Evolutionary conservation across 2,329 filamentous ascomycete genomes (phyloP).

Genomic region (Emericellopsis atlantica): DNA sequence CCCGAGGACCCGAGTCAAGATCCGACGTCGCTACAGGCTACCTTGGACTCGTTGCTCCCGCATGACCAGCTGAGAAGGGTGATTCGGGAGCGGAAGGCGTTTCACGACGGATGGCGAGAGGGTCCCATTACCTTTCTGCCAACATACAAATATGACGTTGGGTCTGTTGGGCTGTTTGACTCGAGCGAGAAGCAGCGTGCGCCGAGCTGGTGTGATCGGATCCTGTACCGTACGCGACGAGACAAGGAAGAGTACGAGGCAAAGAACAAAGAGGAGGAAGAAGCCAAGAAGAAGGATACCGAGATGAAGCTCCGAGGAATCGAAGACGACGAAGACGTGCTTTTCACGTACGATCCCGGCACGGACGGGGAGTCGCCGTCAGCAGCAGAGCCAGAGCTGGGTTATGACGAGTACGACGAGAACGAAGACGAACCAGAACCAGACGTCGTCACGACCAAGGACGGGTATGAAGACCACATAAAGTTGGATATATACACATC

Average conservation of each 20-base stretch:
- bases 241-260: constrained; percentile 56
- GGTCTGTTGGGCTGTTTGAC: constrained; percentile 86
- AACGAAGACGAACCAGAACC: constrained; percentile 30
- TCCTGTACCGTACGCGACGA: constrained; percentile 68
- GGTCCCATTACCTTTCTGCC: constrained; percentile 80
- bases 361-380: constrained; percentile 44
- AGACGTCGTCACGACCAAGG: constrained; percentile 37
- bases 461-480: constrained; percentile 43
- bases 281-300: constrained; percentile 60
- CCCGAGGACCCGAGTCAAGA: constrained; percentile 58
- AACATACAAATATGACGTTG: constrained; percentile 95
- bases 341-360: constrained; percentile 74
- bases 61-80: constrained; percentile 77
- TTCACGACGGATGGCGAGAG: constrained; percentile 88
- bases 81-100: constrained; percentile 64
- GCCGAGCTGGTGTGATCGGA: constrained; percentile 94
- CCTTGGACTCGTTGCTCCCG: constrained; percentile 71
- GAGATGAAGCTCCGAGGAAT: constrained; percentile 75
- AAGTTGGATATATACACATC: constrained; percentile 61
- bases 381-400: constrained; percentile 23
- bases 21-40: constrained; percentile 78
- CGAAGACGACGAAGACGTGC: constrained; percentile 66
- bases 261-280: constrained; percentile 49
- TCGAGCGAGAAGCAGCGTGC: constrained; percentile 87
- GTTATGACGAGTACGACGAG: constrained; percentile 47